These are phyloP conservation scores for Protomyces arabidopsidicola DNA, from an alignment of 1,139 yeast species.

Conservation along the genomic window DNA sequence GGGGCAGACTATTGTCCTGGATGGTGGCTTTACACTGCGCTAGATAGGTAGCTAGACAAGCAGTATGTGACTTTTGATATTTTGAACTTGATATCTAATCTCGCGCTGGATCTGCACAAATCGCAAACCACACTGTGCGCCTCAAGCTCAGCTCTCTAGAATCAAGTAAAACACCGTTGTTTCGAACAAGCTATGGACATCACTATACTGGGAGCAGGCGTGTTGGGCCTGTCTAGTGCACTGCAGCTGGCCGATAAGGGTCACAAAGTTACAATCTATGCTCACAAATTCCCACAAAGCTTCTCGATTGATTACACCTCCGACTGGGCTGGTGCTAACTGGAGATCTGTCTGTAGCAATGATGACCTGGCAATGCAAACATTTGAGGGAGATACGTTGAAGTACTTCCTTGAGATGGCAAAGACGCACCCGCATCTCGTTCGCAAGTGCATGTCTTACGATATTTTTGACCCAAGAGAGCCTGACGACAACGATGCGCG, in stretches of 20 bases:
- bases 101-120: too few species aligned
- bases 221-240: slow-evolving; percentile 64
- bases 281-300: slow-evolving; percentile 68
- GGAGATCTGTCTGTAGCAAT: slow-evolving; percentile 31
- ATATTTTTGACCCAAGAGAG: slow-evolving; percentile 19
- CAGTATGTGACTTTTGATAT: neutral
- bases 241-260: slow-evolving; percentile 47
- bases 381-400: slow-evolving; percentile 4
- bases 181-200: neutral
- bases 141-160: too few species aligned
- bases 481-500: slow-evolving; percentile 18
- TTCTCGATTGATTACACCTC: slow-evolving; percentile 64
- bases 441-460: slow-evolving; percentile 18
- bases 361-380: slow-evolving; percentile 23
- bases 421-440: slow-evolving; percentile 13
- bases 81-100: neutral
- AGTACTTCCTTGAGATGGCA: slow-evolving; percentile 2
- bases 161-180: too few species aligned
- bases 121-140: too few species aligned
- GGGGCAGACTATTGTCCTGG: slow-evolving; percentile 17
- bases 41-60: neutral
- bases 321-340: slow-evolving; percentile 72
- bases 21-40: slow-evolving; percentile 3
- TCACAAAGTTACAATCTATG: slow-evolving; percentile 53
- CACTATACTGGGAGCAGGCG: slow-evolving; percentile 50